Evolutionary conservation across 1,139 yeast genomes (phyloP).

Genomic region (Dujonia santamariae): DNA sequence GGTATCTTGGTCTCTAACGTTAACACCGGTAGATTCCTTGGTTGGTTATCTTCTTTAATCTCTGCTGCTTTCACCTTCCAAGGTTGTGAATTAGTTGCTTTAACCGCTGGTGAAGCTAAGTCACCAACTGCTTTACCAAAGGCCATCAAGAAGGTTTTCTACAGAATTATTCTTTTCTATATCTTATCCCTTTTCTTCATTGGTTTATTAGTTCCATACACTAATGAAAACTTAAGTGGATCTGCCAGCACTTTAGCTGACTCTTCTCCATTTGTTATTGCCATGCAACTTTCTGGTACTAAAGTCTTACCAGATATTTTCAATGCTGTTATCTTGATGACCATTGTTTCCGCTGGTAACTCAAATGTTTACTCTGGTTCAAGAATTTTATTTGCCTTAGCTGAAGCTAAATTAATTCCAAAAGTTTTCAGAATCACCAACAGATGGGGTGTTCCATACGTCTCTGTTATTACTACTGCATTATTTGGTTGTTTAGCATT

Average conservation of each 20-base stretch:
- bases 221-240: conserved; percentile 47
- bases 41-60: conserved; percentile 62
- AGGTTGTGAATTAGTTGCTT: conserved; percentile 81
- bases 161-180: conserved; percentile 78
- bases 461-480: conserved; percentile 57
- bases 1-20: conserved; percentile 45
- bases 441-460: conserved; percentile 64
- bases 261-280: conserved; percentile 53
- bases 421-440: conserved; percentile 49
- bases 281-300: conserved; percentile 69
- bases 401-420: conserved; percentile 62
- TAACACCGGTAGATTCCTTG: conserved; percentile 58
- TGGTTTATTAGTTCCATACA: conserved; percentile 78
- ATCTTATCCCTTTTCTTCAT: conserved; percentile 76
- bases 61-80: conserved; percentile 77
- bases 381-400: conserved; percentile 65
- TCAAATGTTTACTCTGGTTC: conserved; percentile 81
- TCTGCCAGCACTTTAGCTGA: conserved; percentile 11
- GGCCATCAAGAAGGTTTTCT: conserved; percentile 79
- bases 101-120: conserved; percentile 84
- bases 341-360: conserved; percentile 78
- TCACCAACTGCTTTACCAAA: conserved; percentile 83
- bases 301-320: conserved; percentile 65
- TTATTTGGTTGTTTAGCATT: conserved; percentile 65
- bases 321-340: conserved; percentile 68